A percentile compares a stretch with the other conserved stretches of the same genome.
Conservation (phyloP, 805 yeast genomes). For the Vanderwaltozyma tropicalis region DNA sequence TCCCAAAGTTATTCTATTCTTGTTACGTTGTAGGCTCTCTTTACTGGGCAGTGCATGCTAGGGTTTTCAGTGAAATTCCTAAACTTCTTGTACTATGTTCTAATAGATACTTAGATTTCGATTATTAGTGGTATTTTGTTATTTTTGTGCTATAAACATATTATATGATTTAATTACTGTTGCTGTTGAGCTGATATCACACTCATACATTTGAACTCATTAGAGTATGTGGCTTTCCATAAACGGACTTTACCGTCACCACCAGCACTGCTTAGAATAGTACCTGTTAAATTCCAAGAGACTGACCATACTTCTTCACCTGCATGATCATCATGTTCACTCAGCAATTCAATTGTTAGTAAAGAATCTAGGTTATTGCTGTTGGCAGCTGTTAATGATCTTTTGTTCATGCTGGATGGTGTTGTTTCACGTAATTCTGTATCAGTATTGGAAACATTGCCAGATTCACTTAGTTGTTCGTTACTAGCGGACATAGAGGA, state of each 20-base stretch:
- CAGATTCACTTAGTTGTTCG: not conserved
- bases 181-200: conserved; percentile 42
- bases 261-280: conserved; percentile 85
- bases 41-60: no score
- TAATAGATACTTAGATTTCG: not conserved
- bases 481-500: not conserved
- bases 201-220: conserved; percentile 86
- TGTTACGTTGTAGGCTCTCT: no score
- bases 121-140: not conserved
- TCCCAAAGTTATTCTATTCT: no score
- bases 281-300: conserved; percentile 89
- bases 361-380: conserved; percentile 2
- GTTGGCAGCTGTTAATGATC: not conserved
- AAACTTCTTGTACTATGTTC: no score
- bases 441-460: no score
- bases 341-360: conserved; percentile 46
- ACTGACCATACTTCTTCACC: conserved; percentile 96
- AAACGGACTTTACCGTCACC: conserved; percentile 87
- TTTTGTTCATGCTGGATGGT: not conserved
- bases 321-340: conserved; percentile 64
- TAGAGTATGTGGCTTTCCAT: conserved; percentile 82
- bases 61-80: no score
- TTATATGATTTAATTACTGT: conserved; percentile 18
- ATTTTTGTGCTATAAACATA: not conserved
- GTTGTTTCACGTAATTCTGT: not conserved